Percentiles rank a stretch among this genome's conserved stretches.
phyloP scores from a whole-genome alignment of 352 stramenopile genomes.

The Pythium phragmitis region DNA sequence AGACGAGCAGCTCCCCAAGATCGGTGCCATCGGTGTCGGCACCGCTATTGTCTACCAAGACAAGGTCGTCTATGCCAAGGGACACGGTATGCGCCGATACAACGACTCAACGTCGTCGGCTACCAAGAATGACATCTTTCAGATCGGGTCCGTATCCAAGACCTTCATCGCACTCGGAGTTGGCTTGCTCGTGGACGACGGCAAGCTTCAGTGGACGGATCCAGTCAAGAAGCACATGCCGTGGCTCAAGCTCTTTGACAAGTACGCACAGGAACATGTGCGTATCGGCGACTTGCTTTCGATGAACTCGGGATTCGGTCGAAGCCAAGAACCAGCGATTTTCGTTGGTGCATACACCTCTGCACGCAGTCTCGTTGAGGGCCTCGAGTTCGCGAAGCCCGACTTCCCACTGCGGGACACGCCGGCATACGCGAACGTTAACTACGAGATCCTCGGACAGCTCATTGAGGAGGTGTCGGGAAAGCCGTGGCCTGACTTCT shows the following conservation, averaged over 20 bases:
- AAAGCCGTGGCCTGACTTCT: slow-evolving; percentile 44
- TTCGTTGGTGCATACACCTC: slow-evolving; percentile 40
- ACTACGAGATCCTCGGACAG: slow-evolving; percentile 61
- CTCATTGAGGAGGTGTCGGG: slow-evolving; percentile 49
- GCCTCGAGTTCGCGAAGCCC: slow-evolving; percentile 36
- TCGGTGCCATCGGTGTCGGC: slow-evolving; percentile 36
- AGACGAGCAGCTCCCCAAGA: slow-evolving; percentile 37
- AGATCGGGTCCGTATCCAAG: slow-evolving; percentile 72
- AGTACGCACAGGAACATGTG: slow-evolving; percentile 52
- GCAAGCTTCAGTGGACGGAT: slow-evolving; percentile 51
- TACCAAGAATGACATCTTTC: slow-evolving; percentile 46
- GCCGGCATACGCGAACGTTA: slow-evolving; percentile 60
- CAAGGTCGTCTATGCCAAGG: slow-evolving; percentile 26
- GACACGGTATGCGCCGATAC: slow-evolving; percentile 13
- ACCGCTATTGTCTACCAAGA: slow-evolving; percentile 54
- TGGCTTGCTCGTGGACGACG: slow-evolving; percentile 44
- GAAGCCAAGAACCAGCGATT: slow-evolving; percentile 28
- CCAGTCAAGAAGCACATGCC: slow-evolving; percentile 57
- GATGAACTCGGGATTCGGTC: slow-evolving; percentile 64
- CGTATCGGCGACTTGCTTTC: slow-evolving; percentile 54
- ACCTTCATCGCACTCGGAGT: slow-evolving; percentile 48
- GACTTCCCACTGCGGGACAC: slow-evolving; percentile 42
- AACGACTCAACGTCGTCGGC: slow-evolving; percentile 36
- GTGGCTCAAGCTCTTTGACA: slow-evolving; percentile 53
- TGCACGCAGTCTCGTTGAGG: slow-evolving; percentile 34